phyloP scores from a whole-genome alignment of 148 eudicot species.

The Pouteria glomerata region DNA sequence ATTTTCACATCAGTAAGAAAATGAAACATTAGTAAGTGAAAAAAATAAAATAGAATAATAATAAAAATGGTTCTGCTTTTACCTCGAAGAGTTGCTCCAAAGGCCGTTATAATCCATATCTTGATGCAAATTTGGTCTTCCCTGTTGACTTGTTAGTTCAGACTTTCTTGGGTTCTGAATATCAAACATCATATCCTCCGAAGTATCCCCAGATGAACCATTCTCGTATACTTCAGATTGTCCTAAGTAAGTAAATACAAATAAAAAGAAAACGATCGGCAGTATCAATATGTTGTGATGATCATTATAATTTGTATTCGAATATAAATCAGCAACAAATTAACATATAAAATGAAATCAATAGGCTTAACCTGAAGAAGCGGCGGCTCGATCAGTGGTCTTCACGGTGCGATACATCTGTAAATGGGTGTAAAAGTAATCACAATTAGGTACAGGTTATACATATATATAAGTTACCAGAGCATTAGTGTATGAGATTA shows the following conservation, averaged over 20 bases:
- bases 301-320: not conserved
- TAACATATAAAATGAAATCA: not conserved
- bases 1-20: too few relatives aligned
- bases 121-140: constrained; percentile 31
- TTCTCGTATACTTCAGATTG: constrained; percentile 67
- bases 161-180: constrained; percentile 45
- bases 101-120: constrained; percentile 63
- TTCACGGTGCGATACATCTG: constrained; percentile 79
- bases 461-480: not conserved
- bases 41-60: not conserved
- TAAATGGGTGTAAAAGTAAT: too few relatives aligned
- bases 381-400: constrained; percentile 83
- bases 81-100: constrained; percentile 95
- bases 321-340: not conserved
- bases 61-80: not conserved
- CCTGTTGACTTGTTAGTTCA: constrained; percentile 36
- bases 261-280: not conserved
- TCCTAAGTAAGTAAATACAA: constrained; percentile 19
- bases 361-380: constrained; percentile 57
- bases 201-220: constrained; percentile 81
- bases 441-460: too few relatives aligned
- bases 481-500: not conserved
- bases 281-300: not conserved
- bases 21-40: not conserved
- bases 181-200: constrained; percentile 59